A percentile compares a stretch with the other conserved stretches of the same genome.
phyloP scores from a whole-genome alignment of 495 filamentous ascomycete species.

The Daldinia vernicosa region DNA sequence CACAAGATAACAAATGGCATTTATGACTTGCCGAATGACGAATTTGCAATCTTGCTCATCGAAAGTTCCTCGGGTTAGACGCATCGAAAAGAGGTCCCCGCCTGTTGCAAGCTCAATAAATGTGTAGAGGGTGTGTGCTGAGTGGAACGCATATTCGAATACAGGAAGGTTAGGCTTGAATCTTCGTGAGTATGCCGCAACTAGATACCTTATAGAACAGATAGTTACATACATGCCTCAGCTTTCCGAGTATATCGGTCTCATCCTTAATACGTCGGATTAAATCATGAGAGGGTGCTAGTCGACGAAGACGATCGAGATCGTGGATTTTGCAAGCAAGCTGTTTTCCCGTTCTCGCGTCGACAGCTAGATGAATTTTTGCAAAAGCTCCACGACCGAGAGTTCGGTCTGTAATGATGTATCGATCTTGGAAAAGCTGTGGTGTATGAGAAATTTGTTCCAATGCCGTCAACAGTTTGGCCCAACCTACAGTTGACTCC shows the following conservation, averaged over 20 bases:
- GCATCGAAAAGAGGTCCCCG: slow-evolving; percentile 67
- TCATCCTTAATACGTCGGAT: slow-evolving; percentile 56
- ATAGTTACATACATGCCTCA: slow-evolving; percentile 65
- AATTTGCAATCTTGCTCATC: slow-evolving; percentile 78
- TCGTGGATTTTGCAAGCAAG: slow-evolving; percentile 80
- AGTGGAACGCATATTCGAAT: slow-evolving; percentile 30
- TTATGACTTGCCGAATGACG: slow-evolving; percentile 83
- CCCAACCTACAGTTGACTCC: slow-evolving; percentile 29
- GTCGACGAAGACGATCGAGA: slow-evolving; percentile 31
- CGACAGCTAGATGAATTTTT: slow-evolving; percentile 81
- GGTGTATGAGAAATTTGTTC: slow-evolving; percentile 1
- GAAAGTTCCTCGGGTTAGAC: slow-evolving; percentile 57
- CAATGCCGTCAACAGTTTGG: neutral
- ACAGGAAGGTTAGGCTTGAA: slow-evolving; percentile 29
- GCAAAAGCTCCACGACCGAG: slow-evolving; percentile 88
- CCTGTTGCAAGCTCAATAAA: slow-evolving; percentile 73
- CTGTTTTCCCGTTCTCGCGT: slow-evolving; percentile 69
- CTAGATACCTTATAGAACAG: neutral
- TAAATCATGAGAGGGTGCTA: slow-evolving; percentile 1
- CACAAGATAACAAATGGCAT: slow-evolving; percentile 76
- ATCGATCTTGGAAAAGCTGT: slow-evolving; percentile 60
- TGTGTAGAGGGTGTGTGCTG: slow-evolving; percentile 55
- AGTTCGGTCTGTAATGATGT: slow-evolving; percentile 60
- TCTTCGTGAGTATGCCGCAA: slow-evolving; percentile 4
- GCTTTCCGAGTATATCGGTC: slow-evolving; percentile 62